These are phyloP conservation scores for Diplodia corticola DNA, from an alignment of 2,329 filamentous ascomycete genomes.

Conservation along the genomic window DNA sequence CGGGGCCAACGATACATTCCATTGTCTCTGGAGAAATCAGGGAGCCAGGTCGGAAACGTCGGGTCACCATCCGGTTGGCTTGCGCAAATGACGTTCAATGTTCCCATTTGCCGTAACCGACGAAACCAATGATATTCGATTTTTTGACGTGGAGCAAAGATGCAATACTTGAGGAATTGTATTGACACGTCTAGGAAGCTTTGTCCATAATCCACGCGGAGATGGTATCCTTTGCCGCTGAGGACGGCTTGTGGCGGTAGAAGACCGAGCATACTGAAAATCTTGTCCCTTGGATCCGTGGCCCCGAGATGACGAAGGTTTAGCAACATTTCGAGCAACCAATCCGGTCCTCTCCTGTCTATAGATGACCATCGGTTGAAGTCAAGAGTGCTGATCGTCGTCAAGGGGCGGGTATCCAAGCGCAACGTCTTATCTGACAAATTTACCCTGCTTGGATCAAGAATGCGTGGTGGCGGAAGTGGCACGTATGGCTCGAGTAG, in stretches of 20 bases:
- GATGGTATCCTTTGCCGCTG: no score
- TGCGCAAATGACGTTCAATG: not conserved
- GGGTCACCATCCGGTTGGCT: not conserved
- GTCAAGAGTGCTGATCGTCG: no score
- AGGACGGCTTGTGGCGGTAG: not conserved
- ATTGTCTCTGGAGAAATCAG: not conserved
- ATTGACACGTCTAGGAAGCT: not conserved
- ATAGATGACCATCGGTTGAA: no score
- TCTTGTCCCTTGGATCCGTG: not conserved
- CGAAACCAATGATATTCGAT: no score
- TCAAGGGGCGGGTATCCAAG: no score
- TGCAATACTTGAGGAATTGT: not conserved
- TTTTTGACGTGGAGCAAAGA: no score
- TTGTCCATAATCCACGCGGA: not conserved
- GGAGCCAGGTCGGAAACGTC: not conserved
- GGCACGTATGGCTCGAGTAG: no score
- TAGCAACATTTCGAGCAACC: not conserved
- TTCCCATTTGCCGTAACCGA: no score
- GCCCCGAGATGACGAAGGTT: not conserved
- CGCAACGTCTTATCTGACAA: no score
- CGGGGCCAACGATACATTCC: not conserved
- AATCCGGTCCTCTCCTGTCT: not conserved
- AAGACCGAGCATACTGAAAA: not conserved
- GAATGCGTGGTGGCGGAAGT: no score
- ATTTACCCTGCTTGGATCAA: no score